These are phyloP conservation scores for Paramecium biaurelia DNA, from an alignment of 73 alveolate genomes.

Conservation along the genomic window DNA sequence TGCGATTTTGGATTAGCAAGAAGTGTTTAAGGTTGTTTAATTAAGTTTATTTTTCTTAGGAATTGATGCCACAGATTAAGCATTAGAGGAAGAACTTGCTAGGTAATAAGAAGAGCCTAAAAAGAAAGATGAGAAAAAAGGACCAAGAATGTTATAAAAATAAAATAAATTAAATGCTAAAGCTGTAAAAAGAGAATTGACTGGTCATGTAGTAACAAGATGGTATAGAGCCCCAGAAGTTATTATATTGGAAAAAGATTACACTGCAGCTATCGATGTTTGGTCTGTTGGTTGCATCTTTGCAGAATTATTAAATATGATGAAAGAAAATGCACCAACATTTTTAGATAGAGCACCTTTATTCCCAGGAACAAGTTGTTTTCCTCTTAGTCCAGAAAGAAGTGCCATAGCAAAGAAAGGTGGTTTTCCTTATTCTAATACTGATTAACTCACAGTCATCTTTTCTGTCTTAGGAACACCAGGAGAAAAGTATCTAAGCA, in stretches of 20 bases:
- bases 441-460: slow-evolving; percentile 89
- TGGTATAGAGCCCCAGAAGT: slow-evolving; percentile 99
- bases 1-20: slow-evolving; percentile 95
- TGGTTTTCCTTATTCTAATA: slow-evolving; percentile 86
- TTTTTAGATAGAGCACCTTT: slow-evolving; percentile 95
- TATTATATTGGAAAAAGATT: slow-evolving; percentile 94
- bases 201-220: slow-evolving; percentile 98
- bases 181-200: slow-evolving; percentile 75
- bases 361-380: slow-evolving; percentile 99
- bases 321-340: slow-evolving; percentile 91
- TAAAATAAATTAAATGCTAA: slow-evolving; percentile 48
- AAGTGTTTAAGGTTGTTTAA: slow-evolving; percentile 53
- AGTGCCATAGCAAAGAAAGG: slow-evolving; percentile 76
- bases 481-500: slow-evolving; percentile 79
- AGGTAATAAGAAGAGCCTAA: not conserved
- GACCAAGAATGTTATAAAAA: slow-evolving; percentile 4
- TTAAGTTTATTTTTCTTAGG: not conserved
- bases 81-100: slow-evolving; percentile 15
- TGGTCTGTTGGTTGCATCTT: slow-evolving; percentile 98
- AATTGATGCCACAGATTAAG: slow-evolving; percentile 40
- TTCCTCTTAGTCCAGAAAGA: slow-evolving; percentile 96
- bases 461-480: slow-evolving; percentile 94
- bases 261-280: slow-evolving; percentile 93
- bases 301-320: slow-evolving; percentile 97
- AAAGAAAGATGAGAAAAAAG: slow-evolving; percentile 35